A percentile compares a stretch with the other conserved stretches of the same genome.
Conservation (phyloP, 352 stramenopile genomes). For the Phytopythium kandeliae region DNA sequence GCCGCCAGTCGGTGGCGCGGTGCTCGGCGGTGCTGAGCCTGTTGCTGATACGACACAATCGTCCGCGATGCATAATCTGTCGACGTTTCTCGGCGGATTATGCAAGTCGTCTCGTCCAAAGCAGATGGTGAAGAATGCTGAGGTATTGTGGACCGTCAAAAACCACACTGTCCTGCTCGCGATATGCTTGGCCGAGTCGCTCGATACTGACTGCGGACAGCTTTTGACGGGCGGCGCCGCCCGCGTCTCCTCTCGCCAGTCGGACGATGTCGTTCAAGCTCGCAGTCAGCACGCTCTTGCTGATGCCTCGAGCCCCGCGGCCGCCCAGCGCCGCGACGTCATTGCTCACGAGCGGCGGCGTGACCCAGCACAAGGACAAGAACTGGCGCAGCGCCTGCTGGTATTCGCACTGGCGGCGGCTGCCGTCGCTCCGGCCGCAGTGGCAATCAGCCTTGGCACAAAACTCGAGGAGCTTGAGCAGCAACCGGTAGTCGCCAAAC, state of each 20-base stretch:
- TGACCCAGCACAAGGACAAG: slow-evolving; percentile 1
- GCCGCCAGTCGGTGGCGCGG: no score
- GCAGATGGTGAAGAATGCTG: no score
- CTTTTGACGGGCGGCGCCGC: no score
- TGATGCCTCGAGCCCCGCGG: not conserved
- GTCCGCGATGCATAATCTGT: no score
- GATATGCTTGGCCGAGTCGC: no score
- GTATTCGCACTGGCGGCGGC: not conserved
- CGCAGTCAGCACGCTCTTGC: not conserved
- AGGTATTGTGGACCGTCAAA: no score
- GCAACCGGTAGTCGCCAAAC: not conserved
- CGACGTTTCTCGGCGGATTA: no score
- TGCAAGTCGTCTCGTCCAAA: no score
- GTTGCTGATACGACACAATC: no score
- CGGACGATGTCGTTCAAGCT: slow-evolving; percentile 2
- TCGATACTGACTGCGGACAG: no score
- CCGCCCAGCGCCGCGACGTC: not conserved
- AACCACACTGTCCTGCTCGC: no score
- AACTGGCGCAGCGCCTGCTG: not conserved
- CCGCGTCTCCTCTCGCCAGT: not conserved
- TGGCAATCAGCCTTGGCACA: not conserved
- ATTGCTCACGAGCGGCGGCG: not conserved
- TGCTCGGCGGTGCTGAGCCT: no score
- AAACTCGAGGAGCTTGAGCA: not conserved
- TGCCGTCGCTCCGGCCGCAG: not conserved